phyloP scores from a whole-genome alignment of 2,329 filamentous ascomycete genomes.

The Immersiporthe knoxdaviesiana region DNA sequence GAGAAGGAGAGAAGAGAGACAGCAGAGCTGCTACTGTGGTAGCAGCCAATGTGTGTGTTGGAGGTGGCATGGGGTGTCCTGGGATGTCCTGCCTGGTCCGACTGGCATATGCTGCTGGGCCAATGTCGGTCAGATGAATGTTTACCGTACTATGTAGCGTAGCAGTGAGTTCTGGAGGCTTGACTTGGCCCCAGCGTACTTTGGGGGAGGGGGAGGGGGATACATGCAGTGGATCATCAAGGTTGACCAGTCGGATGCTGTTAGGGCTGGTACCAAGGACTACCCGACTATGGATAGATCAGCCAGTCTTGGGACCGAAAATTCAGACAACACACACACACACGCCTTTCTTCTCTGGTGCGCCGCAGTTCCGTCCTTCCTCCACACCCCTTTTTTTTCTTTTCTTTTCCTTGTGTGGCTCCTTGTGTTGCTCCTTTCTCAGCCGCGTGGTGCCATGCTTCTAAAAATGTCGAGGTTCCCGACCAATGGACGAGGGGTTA shows the following conservation, averaged over 20 bases:
- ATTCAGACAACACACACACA: background rate
- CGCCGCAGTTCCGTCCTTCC: constrained; percentile 14
- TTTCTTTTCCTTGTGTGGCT: background rate
- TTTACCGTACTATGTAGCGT: background rate
- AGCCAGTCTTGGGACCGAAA: constrained; percentile 3
- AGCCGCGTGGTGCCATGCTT: constrained; percentile 21
- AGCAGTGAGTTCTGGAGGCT: background rate
- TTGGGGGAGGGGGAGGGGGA: no score
- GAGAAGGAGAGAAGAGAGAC: no score
- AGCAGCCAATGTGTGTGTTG: no score
- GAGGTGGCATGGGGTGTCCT: no score
- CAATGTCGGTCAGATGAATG: constrained; percentile 1
- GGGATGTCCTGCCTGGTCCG: no score
- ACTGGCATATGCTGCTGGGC: background rate
- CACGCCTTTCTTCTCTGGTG: background rate
- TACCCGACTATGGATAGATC: background rate
- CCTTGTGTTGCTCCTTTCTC: no score
- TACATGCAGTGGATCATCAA: constrained; percentile 13
- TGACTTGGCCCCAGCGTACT: background rate
- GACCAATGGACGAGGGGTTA: constrained; percentile 21
- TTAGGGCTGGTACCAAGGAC: constrained; percentile 10
- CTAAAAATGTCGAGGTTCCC: constrained; percentile 28
- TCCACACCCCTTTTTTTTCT: constrained; percentile 14
- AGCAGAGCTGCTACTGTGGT: background rate
- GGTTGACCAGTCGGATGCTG: constrained; percentile 15